Conservation (phyloP, 305 asterid species). For the Fraxinus latifolia region DNA sequence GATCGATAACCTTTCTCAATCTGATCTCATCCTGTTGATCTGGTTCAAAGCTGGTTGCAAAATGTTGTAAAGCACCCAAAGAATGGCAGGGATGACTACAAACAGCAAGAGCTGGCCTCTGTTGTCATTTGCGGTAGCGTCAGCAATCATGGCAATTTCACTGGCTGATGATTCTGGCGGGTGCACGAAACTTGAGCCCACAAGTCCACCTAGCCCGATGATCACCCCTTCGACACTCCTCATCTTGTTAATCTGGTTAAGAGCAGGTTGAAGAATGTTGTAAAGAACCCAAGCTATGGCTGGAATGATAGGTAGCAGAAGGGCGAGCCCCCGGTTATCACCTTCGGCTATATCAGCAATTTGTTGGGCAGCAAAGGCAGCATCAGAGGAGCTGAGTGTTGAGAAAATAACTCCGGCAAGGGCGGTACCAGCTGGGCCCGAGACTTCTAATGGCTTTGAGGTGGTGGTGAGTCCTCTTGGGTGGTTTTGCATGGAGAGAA, state of each 20-base stretch:
- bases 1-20: slow-evolving; percentile 21
- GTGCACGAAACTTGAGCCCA: slow-evolving; percentile 45
- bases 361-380: slow-evolving; percentile 87
- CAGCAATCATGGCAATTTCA: slow-evolving; percentile 54
- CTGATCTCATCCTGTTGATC: slow-evolving; percentile 83
- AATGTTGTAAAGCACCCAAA: slow-evolving; percentile 78
- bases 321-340: slow-evolving; percentile 79
- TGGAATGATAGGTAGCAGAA: slow-evolving; percentile 64
- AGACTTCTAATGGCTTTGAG: slow-evolving; percentile 8
- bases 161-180: slow-evolving; percentile 57
- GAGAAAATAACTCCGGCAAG: slow-evolving; percentile 75
- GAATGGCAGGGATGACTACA: slow-evolving; percentile 73
- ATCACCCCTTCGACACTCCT: slow-evolving; percentile 54
- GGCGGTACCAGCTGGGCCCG: slow-evolving; percentile 41
- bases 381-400: slow-evolving; percentile 53
- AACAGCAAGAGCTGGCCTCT: slow-evolving; percentile 76
- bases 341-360: slow-evolving; percentile 81
- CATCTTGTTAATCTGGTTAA: slow-evolving; percentile 76
- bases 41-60: slow-evolving; percentile 95
- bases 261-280: slow-evolving; percentile 82
- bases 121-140: slow-evolving; percentile 54
- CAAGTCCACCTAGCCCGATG: slow-evolving; percentile 59
- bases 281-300: slow-evolving; percentile 78
- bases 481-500: slow-evolving; percentile 44
- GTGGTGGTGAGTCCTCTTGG: slow-evolving; percentile 49